Base-by-base conservation (phyloP, 176 grass and related monocot species). In the Secale cereale region DNA sequence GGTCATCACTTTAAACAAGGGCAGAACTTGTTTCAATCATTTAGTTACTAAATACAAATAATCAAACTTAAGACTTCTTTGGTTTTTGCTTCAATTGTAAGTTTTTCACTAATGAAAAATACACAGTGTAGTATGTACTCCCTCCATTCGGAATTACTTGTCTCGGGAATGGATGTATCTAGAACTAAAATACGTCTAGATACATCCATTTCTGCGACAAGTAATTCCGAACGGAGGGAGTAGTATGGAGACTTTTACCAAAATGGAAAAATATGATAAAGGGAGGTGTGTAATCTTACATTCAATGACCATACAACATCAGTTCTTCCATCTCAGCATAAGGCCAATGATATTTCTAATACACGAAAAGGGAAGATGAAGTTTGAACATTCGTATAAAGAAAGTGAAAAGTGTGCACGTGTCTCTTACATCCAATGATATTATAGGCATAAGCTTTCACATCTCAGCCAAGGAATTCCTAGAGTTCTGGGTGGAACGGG, bases 221-320 rank as follows among this genome's bases (percentile, higher is more conserved):
- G n/a, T n/a, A n/a, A n/a, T n/a, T n/a, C n/a, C n/a, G n/a, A n/a
- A n/a, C n/a, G n/a, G n/a, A n/a, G n/a, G n/a, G n/a, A n/a, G n/a
- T n/a, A 39, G 20, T 33, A 26, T 33, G 65, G 20, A 68, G 65
- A 74, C 54, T n/a, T 52, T 83, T 60, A 79, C 36, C 52, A 43
- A 79, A 78, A 70, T 36, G 22, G 23, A 37, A 31, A 64, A 74
- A 25, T 28, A 26, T 63, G 36, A 70, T 25, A 73, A 70, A 80
- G 32, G 6, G 6, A 64, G 37, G 57, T 27, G 32, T 33, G 52
- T 23, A 35, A 14, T 81, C 64, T 82, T 56, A 69, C 79, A 60
- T 82, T 41, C 81, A 60, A 59, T 82, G 12, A 31, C 78, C 17
- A 57, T 39, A 65, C 28, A 75, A 43, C 22, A 81, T 66, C 23